Percentiles rank a stretch among this genome's conserved stretches.
Evolutionary conservation across 2,329 filamentous ascomycete genomes (phyloP).

Genomic region (Colletotrichum lupini): DNA sequence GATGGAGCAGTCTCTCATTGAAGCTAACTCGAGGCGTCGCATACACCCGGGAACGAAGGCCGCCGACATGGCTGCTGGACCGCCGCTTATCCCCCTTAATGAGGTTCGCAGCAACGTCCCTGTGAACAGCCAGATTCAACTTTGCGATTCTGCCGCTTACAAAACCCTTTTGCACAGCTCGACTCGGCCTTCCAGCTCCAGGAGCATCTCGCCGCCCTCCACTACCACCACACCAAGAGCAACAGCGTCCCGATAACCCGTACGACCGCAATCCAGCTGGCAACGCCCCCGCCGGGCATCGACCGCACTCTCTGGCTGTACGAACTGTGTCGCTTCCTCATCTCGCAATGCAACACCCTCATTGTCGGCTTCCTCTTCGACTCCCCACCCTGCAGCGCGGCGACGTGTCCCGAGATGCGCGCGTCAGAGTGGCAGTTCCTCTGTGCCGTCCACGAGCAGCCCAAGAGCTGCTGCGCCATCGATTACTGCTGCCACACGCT

Average conservation of each 20-base stretch:
- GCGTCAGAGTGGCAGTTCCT: constrained; percentile 99
- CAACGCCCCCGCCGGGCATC: constrained; percentile 82
- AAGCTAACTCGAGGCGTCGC: constrained; percentile 81
- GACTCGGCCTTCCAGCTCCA: constrained; percentile 98
- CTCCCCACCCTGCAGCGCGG: constrained; percentile 85
- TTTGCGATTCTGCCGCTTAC: constrained; percentile 14
- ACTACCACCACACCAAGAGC: constrained; percentile 80
- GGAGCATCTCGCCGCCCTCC: constrained; percentile 93
- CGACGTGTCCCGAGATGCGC: constrained; percentile 97
- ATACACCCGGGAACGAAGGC: constrained; percentile 94
- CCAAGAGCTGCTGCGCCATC: constrained; percentile 97
- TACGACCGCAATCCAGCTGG: constrained; percentile 79
- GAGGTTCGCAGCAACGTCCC: constrained; percentile 68
- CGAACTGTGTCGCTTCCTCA: constrained; percentile 95
- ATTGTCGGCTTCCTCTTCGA: constrained; percentile 95
- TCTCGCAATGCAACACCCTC: constrained; percentile 91
- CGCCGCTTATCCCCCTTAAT: constrained; percentile 84
- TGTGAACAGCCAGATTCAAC: background rate
- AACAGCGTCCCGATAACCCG: constrained; percentile 79
- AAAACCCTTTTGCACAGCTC: constrained; percentile 66
- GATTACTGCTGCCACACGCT: constrained; percentile 99
- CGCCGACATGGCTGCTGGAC: constrained; percentile 92
- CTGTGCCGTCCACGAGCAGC: constrained; percentile 95
- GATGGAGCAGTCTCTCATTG: constrained; percentile 72
- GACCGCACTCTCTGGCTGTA: constrained; percentile 96